A percentile compares a stretch with the other conserved stretches of the same genome.
phyloP scores from a whole-genome alignment of 2,329 filamentous ascomycete species.

The Ophiocordyceps polyrhachis-furcata region DNA sequence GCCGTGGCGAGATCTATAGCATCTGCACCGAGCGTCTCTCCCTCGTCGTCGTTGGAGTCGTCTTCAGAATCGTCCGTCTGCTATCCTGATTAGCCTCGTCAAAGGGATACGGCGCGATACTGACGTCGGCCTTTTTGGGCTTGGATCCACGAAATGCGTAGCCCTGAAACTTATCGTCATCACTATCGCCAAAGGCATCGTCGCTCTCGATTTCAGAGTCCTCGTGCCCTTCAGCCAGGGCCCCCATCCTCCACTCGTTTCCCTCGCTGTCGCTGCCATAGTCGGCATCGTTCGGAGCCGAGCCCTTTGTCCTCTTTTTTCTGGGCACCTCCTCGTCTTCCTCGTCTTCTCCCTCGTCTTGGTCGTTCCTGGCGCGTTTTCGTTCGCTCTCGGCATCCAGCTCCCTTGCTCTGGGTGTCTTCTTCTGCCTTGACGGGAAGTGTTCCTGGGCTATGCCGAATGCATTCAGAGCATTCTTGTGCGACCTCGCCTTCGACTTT shows the following conservation, averaged over 20 bases:
- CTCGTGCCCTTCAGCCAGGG: conserved; percentile 33
- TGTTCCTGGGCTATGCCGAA: conserved; percentile 38
- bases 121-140: conserved; percentile 14
- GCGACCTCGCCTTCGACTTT: conserved; percentile 28
- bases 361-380: conserved; percentile 25
- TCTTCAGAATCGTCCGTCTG: conserved; percentile 19
- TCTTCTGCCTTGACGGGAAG: conserved; percentile 26
- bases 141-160: conserved; percentile 38
- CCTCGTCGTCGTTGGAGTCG: conserved; percentile 41
- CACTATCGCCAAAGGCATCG: conserved; percentile 76
- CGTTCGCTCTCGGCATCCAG: conserved; percentile 27
- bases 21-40: conserved; percentile 37
- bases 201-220: conserved; percentile 48
- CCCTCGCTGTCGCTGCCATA: conserved; percentile 72
- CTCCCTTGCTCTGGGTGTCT: conserved; percentile 30
- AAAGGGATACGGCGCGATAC: neutral
- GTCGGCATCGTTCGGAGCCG: conserved; percentile 35
- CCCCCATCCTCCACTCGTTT: conserved; percentile 66
- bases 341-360: conserved; percentile 23
- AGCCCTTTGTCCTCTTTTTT: conserved; percentile 23
- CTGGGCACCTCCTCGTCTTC: conserved; percentile 26
- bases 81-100: neutral
- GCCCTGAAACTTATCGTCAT: conserved; percentile 68
- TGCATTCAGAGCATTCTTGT: conserved; percentile 34
- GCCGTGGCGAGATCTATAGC: conserved; percentile 40